Percentiles rank a stretch among this genome's conserved stretches.
phyloP scores from a whole-genome alignment of 2,329 filamentous ascomycete species.

The Nothophoma quercina region DNA sequence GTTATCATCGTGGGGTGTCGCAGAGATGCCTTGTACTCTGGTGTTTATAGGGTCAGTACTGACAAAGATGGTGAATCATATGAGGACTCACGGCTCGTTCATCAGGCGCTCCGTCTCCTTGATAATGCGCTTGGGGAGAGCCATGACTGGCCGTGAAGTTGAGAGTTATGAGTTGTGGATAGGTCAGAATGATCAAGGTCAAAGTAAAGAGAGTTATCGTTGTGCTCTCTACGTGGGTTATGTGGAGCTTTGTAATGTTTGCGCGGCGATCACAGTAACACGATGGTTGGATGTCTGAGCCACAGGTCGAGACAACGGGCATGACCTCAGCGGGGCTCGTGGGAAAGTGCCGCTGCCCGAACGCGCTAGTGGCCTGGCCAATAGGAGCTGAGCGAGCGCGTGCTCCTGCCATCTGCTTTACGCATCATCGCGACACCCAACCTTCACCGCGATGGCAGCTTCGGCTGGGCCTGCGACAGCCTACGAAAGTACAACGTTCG shows the following conservation, averaged over 20 bases:
- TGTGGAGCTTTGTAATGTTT: slow-evolving; percentile 13
- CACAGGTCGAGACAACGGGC: slow-evolving; percentile 16
- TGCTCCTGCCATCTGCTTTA: slow-evolving; percentile 17
- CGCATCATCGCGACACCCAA: slow-evolving; percentile 13
- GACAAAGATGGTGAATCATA: no score
- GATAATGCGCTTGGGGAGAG: slow-evolving; percentile 93
- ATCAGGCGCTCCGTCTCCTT: slow-evolving; percentile 98
- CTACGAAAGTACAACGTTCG: slow-evolving; percentile 87
- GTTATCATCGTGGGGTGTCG: slow-evolving; percentile 95
- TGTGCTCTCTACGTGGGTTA: not conserved
- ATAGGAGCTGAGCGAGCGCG: slow-evolving; percentile 4
- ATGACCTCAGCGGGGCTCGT: slow-evolving; percentile 22
- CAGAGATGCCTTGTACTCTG: slow-evolving; percentile 95
- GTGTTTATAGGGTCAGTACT: no score
- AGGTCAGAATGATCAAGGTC: not conserved
- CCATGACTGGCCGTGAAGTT: slow-evolving; percentile 50
- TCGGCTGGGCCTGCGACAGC: slow-evolving; percentile 57
- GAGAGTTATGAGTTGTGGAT: not conserved
- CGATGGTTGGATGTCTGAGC: slow-evolving; percentile 15
- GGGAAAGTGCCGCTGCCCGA: slow-evolving; percentile 14
- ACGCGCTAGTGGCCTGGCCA: slow-evolving; percentile 1
- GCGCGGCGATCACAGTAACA: slow-evolving; percentile 7
- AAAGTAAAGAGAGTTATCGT: not conserved
- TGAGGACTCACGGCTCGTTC: slow-evolving; percentile 81
- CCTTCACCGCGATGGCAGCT: slow-evolving; percentile 30